These are phyloP conservation scores for Trametes cingulata DNA, from an alignment of 768 basidiomycete genomes.

Conservation along the genomic window DNA sequence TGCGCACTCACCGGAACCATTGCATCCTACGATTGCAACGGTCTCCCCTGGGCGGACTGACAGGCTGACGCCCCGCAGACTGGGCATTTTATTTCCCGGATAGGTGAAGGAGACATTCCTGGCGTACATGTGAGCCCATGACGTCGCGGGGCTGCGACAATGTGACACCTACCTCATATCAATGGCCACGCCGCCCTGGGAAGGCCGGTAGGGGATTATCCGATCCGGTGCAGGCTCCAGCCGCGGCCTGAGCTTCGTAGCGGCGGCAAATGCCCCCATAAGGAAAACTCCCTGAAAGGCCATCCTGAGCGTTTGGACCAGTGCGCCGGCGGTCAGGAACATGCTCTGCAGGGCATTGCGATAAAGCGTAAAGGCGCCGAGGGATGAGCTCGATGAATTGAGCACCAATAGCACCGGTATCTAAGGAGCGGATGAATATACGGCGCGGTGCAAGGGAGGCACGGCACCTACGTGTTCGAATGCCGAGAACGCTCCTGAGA, in stretches of 20 bases:
- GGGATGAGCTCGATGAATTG: slow-evolving; percentile 69
- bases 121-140: slow-evolving; percentile 23
- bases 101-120: slow-evolving; percentile 76
- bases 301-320: slow-evolving; percentile 66
- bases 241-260: slow-evolving; percentile 67
- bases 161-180: slow-evolving; percentile 55
- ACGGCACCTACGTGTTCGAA: slow-evolving; percentile 66
- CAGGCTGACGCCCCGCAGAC: slow-evolving; percentile 70
- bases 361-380: slow-evolving; percentile 83
- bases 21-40: slow-evolving; percentile 83
- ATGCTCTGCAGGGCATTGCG: slow-evolving; percentile 76
- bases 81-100: slow-evolving; percentile 69
- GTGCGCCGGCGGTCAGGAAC: slow-evolving; percentile 60
- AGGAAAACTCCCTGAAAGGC: slow-evolving; percentile 86
- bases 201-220: slow-evolving; percentile 46
- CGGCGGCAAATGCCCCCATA: slow-evolving; percentile 84
- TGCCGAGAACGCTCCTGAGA: slow-evolving; percentile 63
- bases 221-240: slow-evolving; percentile 63
- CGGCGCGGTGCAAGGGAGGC: background rate
- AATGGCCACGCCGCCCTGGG: slow-evolving; percentile 64
- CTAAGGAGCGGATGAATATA: slow-evolving; percentile 38
- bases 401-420: slow-evolving; percentile 73
- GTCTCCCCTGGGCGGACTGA: slow-evolving; percentile 72
- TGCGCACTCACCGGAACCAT: slow-evolving; percentile 67
- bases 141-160: background rate